phyloP scores from a whole-genome alignment of 306 rosid genomes.

The Canavalia gladiata region DNA sequence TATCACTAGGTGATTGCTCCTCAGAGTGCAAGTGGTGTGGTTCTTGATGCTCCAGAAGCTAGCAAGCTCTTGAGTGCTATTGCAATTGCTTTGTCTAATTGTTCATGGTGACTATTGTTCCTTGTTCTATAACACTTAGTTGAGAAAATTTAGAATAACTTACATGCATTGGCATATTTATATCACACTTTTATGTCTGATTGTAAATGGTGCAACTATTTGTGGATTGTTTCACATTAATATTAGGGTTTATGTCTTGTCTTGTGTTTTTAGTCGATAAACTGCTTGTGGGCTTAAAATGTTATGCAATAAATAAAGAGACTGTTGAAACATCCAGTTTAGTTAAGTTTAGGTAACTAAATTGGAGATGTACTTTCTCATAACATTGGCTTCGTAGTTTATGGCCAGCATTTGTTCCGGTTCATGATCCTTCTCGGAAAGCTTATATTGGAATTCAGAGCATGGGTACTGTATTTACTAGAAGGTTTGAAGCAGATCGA shows the following conservation, averaged over 20 bases:
- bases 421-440: constrained; percentile 91
- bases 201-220: constrained; percentile 16
- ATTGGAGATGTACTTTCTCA: constrained; percentile 45
- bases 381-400: constrained; percentile 64
- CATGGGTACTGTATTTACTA: constrained; percentile 96
- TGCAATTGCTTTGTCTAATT: constrained; percentile 96
- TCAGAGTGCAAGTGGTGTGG: constrained; percentile 96
- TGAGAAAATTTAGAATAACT: constrained; percentile 30
- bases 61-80: constrained; percentile 97
- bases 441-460: constrained; percentile 97
- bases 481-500: constrained; percentile 95
- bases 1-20: constrained; percentile 87
- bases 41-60: constrained; percentile 95
- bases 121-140: constrained; percentile 42
- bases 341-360: constrained; percentile 30
- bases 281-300: constrained; percentile 20
- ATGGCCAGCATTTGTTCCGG: constrained; percentile 99
- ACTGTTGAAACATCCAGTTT: constrained; percentile 28
- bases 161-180: background rate
- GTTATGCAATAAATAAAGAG: background rate
- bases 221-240: constrained; percentile 30
- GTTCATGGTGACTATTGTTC: constrained; percentile 71
- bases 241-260: constrained; percentile 11
- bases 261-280: constrained; percentile 29
- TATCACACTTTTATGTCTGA: constrained; percentile 14